phyloP scores from a whole-genome alignment of 371 early-diverging fungal genomes.

The Thermomucor indicae-seudaticae region DNA sequence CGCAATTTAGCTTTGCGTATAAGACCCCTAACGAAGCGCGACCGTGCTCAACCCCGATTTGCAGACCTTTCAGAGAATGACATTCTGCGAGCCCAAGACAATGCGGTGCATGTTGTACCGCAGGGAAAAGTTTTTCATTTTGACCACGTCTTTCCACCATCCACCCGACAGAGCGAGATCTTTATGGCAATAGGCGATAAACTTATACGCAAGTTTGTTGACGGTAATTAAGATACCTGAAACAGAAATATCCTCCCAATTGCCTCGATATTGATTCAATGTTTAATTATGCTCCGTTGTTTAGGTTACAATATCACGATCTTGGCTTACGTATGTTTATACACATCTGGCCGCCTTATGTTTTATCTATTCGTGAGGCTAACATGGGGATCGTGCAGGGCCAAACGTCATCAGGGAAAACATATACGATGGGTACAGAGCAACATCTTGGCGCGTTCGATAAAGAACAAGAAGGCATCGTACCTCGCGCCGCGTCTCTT shows the following conservation, averaged over 20 bases:
- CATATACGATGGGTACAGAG: slow-evolving; percentile 97
- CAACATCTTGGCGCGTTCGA: slow-evolving; percentile 59
- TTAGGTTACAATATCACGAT: slow-evolving; percentile 93
- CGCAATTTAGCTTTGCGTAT: slow-evolving; percentile 25
- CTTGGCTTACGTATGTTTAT: slow-evolving; percentile 91
- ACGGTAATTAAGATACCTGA: slow-evolving; percentile 30
- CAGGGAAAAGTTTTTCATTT: slow-evolving; percentile 19
- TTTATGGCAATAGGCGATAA: slow-evolving; percentile 31
- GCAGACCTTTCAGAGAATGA: slow-evolving; percentile 23
- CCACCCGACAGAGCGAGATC: slow-evolving; percentile 15
- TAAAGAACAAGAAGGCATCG: slow-evolving; percentile 69
- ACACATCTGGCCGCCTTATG: too few species aligned
- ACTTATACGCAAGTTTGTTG: slow-evolving; percentile 40
- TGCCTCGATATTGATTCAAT: neutral
- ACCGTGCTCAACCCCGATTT: slow-evolving; percentile 41
- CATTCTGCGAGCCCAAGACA: slow-evolving; percentile 30
- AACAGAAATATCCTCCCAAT: too few species aligned
- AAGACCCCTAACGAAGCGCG: slow-evolving; percentile 38
- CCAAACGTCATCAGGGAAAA: slow-evolving; percentile 98
- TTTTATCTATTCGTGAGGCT: too few species aligned
- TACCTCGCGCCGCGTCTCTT: slow-evolving; percentile 83
- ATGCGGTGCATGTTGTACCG: slow-evolving; percentile 33
- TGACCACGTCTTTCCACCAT: slow-evolving; percentile 16
- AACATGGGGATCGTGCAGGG: slow-evolving; percentile 46
- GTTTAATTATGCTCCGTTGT: neutral